phyloP scores from a whole-genome alignment of 2,329 filamentous ascomycete genomes.

The Ceratocystis destructans region DNA sequence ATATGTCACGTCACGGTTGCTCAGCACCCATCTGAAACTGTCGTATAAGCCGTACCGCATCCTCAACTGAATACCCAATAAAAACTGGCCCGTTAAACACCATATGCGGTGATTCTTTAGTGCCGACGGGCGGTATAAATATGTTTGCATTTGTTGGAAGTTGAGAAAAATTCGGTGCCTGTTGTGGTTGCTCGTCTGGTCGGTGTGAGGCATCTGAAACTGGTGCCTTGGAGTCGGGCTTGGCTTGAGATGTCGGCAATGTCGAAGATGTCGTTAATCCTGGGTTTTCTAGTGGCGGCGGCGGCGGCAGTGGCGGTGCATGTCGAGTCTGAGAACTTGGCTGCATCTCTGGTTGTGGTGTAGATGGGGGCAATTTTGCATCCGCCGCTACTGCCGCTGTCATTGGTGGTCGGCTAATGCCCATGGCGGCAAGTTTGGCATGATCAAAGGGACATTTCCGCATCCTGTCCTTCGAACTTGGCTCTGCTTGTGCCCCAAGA shows the following conservation, averaged over 20 bases:
- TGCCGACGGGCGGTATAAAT: neutral
- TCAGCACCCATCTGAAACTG: slow-evolving; percentile 31
- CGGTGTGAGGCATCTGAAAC: slow-evolving; percentile 41
- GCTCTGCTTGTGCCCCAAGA: neutral
- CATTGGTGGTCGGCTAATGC: slow-evolving; percentile 14
- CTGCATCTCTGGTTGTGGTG: neutral
- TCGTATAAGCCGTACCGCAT: slow-evolving; percentile 64
- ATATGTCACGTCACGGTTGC: neutral
- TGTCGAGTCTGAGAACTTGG: neutral
- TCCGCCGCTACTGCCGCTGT: neutral
- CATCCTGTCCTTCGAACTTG: slow-evolving; percentile 21
- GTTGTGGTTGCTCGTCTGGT: slow-evolving; percentile 25
- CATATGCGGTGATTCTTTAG: slow-evolving; percentile 44
- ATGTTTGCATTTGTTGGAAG: neutral
- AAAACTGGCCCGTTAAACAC: slow-evolving; percentile 89
- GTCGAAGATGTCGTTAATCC: slow-evolving; percentile 21
- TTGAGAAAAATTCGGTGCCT: slow-evolving; percentile 18
- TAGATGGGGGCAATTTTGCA: neutral
- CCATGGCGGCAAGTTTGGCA: slow-evolving; percentile 31
- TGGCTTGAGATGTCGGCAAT: slow-evolving; percentile 14
- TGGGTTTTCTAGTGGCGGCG: neutral
- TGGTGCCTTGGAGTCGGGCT: slow-evolving; percentile 6
- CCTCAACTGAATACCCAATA: slow-evolving; percentile 75
- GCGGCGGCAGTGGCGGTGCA: neutral
- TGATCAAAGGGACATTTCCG: slow-evolving; percentile 49